phyloP scores from a whole-genome alignment of 305 asterid genomes.

The Fraxinus albicans region DNA sequence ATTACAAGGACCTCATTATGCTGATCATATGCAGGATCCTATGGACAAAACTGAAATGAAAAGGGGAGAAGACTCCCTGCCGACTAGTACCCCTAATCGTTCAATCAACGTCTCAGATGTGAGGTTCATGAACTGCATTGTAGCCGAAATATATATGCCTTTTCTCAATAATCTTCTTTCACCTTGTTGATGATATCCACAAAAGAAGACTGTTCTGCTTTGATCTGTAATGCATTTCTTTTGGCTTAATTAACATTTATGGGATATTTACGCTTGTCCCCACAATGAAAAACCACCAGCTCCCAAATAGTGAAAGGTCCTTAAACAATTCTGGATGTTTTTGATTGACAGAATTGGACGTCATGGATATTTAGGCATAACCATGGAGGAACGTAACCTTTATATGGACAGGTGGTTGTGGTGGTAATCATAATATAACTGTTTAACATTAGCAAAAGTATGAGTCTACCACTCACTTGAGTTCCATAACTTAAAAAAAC shows the following conservation, averaged over 20 bases:
- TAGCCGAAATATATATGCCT: background rate
- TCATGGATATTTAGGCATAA: background rate
- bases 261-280: background rate
- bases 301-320: background rate
- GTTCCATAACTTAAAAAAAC: background rate
- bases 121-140: conserved; percentile 19
- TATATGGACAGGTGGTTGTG: background rate
- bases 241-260: background rate
- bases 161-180: background rate
- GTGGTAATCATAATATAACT: background rate
- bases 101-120: conserved; percentile 40
- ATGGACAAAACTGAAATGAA: conserved; percentile 30
- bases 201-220: background rate
- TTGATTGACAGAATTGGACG: background rate
- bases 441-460: background rate
- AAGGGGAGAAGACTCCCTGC: conserved; percentile 25
- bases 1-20: background rate
- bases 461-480: background rate
- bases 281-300: background rate
- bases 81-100: conserved; percentile 25
- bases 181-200: background rate
- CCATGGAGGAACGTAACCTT: background rate
- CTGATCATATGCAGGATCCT: conserved; percentile 25
- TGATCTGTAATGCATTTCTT: background rate
- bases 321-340: background rate